Evolutionary conservation across 176 grass and related monocot species (phyloP), one percentile per base, ranked within the genome.

Genomic region (Puya raimondii): DNA sequence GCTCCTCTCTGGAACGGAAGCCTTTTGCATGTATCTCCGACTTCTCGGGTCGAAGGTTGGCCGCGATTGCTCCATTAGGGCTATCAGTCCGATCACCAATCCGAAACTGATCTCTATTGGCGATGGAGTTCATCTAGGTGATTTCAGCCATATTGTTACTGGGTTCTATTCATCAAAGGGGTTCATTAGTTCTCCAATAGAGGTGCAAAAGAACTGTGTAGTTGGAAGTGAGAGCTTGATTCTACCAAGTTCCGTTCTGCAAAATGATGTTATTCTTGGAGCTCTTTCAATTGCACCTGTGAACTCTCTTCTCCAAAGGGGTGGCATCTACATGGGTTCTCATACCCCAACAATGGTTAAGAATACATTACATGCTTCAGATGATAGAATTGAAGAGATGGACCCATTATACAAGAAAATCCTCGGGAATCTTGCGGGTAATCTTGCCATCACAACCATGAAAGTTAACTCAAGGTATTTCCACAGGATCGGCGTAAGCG

Each of bases 381-480:
- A 91, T 25, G 88, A 91, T 50, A 72, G 88, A 51, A 91, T 91
- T 11, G 80, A 81, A 70, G 63, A 78, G 71, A 91, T 91, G 88
- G 88, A 91, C 10, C 71, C 74, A 8, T 42, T 61, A 52, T 91
- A 91, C 64, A 91, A 81, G 74, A 91, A 86, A 72, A 84, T 91
- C 0, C 80, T 86, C 0, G 88, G 80, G 11, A 86, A 85, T 69
- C 88, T 91, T n/a, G 72, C 88, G 0, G 88, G 80, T 0, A 91
- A 91, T 74, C 51, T 91, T 49, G 88, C 88, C 16, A 81, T 84
- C 63, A 91, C 88, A 14, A 91, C 84, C 48, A 86, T 91, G 88
- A 91, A 91, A 48, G 88, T 84, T 70, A 81, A 84, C 48, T 86
- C 88, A 42, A 91, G 88, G 72, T 91, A 91, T 73, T 91, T 86